Conservation (phyloP, 2,329 filamentous ascomycete genomes). For the Didymosphaeria variabile region DNA sequence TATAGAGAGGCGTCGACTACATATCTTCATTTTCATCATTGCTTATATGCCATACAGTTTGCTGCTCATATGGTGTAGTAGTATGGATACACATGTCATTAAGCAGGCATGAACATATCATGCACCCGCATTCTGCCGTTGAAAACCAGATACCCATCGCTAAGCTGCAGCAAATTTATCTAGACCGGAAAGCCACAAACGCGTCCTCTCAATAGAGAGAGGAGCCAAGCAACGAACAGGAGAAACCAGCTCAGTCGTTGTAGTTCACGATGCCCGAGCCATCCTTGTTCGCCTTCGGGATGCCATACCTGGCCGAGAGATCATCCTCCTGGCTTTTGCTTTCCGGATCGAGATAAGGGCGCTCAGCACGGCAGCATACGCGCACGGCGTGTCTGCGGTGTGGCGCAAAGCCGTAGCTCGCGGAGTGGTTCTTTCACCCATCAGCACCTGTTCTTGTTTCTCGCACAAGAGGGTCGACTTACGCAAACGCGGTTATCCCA, state of each 20-base stretch:
- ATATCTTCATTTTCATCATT: not conserved
- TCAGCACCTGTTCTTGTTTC: slow-evolving; percentile 13
- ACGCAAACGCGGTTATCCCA: slow-evolving; percentile 72
- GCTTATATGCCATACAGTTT: not conserved
- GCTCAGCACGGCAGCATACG: slow-evolving; percentile 58
- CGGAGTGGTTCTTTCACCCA: slow-evolving; percentile 58
- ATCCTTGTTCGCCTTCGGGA: slow-evolving; percentile 64
- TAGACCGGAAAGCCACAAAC: not conserved
- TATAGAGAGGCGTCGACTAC: not conserved
- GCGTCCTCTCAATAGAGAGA: not conserved
- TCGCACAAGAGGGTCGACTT: slow-evolving; percentile 12
- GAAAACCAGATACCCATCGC: slow-evolving; percentile 8
- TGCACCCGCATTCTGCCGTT: not conserved
- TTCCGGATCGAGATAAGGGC: slow-evolving; percentile 54
- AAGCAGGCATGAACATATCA: not conserved
- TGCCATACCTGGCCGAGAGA: slow-evolving; percentile 55
- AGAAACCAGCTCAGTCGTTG: slow-evolving; percentile 55
- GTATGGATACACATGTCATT: not conserved
- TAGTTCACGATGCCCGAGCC: slow-evolving; percentile 65
- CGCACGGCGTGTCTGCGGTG: slow-evolving; percentile 65
- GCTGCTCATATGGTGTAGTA: not conserved
- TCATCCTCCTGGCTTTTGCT: slow-evolving; percentile 66
- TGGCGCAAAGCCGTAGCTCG: slow-evolving; percentile 65
- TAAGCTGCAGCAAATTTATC: slow-evolving; percentile 11
- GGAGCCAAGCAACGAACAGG: not conserved